Base-by-base conservation (phyloP, 306 rosid genomes). In the Trichosanthes truncata region DNA sequence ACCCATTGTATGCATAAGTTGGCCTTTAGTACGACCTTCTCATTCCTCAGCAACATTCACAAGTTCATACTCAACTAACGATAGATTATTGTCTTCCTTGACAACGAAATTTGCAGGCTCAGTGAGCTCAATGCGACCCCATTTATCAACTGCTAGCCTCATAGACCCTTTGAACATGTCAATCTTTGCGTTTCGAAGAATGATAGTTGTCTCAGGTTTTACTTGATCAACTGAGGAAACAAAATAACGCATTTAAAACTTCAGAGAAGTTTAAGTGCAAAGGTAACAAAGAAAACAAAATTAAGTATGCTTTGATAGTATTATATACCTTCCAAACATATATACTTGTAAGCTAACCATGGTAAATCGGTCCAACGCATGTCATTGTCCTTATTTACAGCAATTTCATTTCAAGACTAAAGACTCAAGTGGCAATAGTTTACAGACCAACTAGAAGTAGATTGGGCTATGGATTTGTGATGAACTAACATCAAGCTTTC, bases 121-220 rank as follows among this genome's bases (percentile, higher is more conserved):
- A 3, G 91, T 69, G 21, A 84, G 84, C 81, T 90, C 90, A 51
- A 86, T 63, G 21, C 93, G 90, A 46, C 91, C 93, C 93, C 91
- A 90, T 81, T 90, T 90, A 82, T 88, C 93, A 33, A 90, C 90
- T 29, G 90, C 89, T 59, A 90, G 85, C 86, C 93, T 90, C 93
- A 90, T 90, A 7, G 91, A 90, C 26, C 93, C 90, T 85, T 90
- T 90, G 67, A 90, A 90, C 93, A 90, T 90, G 81, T 90, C 89
- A 29, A 86, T 88, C 86, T 82, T 90, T 20, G 90, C 93, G 63
- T 90, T 90, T 31, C 90, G 89, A 60, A 90, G 82, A 82, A 85
- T 88, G n/a, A 88, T 74, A n/a, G 91, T 88, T 6, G 91, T 13
- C 46, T 59, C 90, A 6, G 84, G 84, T 76, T 79, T 81, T 88